A percentile compares a stretch with the other conserved stretches of the same genome.
Evolutionary conservation across 352 stramenopile species (phyloP).

Genomic region (Aphanomyces cochlioides): DNA sequence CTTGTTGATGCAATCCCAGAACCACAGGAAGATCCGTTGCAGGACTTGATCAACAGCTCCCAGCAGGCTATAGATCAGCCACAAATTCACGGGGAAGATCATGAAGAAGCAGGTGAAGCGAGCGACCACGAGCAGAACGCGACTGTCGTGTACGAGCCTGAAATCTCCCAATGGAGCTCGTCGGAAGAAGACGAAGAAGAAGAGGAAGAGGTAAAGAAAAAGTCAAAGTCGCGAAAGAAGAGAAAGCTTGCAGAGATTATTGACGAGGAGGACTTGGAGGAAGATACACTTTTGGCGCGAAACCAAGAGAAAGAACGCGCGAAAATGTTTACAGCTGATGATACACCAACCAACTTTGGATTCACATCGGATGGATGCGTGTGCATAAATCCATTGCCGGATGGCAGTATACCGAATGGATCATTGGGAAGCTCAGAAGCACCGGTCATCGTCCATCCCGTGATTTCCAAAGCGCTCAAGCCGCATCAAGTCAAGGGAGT

Average conservation of each 20-base stretch:
- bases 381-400: constrained; percentile 53
- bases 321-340: constrained; percentile 25
- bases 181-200: constrained; percentile 22
- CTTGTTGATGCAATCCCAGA: background rate
- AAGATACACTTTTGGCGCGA: constrained; percentile 53
- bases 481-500: constrained; percentile 72
- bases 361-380: constrained; percentile 38
- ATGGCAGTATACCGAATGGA: constrained; percentile 44
- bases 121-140: constrained; percentile 29
- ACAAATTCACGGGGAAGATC: background rate
- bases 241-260: constrained; percentile 63
- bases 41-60: background rate
- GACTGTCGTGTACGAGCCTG: constrained; percentile 18
- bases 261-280: constrained; percentile 64
- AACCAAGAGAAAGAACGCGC: constrained; percentile 60
- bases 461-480: constrained; percentile 68
- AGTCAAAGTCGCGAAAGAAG: constrained; percentile 41
- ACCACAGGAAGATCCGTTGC: background rate
- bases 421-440: constrained; percentile 46
- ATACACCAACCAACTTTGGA: constrained; percentile 22
- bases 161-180: constrained; percentile 28
- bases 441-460: constrained; percentile 62
- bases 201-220: constrained; percentile 31
- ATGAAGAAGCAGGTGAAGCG: constrained; percentile 6
- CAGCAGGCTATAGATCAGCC: background rate